Percentiles rank a stretch among this genome's conserved stretches.
Conservation (phyloP, 2,329 filamentous ascomycete species). For the Herpotrichia juniperi region DNA sequence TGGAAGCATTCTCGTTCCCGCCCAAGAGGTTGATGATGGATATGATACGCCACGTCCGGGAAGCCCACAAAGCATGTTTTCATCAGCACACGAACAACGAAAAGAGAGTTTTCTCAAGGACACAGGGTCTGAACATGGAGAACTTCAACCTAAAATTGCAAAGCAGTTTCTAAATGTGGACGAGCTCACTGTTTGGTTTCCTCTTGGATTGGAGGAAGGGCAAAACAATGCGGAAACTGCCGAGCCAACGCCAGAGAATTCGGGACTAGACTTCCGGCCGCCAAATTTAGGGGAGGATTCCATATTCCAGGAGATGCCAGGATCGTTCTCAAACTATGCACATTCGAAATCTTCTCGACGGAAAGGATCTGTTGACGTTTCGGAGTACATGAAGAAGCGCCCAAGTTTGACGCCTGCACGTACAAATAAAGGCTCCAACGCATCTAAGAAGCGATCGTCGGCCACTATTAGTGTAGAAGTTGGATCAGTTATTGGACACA, state of each 20-base stretch:
- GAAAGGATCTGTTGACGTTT: constrained; percentile 25
- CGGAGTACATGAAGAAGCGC: constrained; percentile 25
- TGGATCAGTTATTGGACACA: constrained; percentile 39
- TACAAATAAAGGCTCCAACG: constrained; percentile 6
- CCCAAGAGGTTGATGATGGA: constrained; percentile 40
- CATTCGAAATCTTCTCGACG: constrained; percentile 45
- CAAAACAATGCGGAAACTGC: constrained; percentile 4
- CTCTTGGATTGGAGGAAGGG: constrained; percentile 32
- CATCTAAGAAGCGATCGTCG: constrained; percentile 15
- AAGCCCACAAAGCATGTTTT: constrained; percentile 33
- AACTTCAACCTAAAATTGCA: constrained; percentile 21
- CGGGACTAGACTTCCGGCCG: constrained; percentile 28
- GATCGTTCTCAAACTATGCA: constrained; percentile 56
- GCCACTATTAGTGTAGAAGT: constrained; percentile 36
- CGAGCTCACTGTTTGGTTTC: constrained; percentile 45
- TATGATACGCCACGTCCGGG: constrained; percentile 47
- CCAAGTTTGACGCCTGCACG: constrained; percentile 12
- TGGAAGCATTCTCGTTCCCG: constrained; percentile 36
- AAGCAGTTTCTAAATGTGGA: constrained; percentile 46
- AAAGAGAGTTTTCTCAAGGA: neutral
- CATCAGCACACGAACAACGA: constrained; percentile 12
- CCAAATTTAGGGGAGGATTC: constrained; percentile 43
- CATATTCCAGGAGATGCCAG: constrained; percentile 51
- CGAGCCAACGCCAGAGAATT: constrained; percentile 18
- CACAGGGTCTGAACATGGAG: neutral